Base-by-base conservation (phyloP, 1,139 yeast species). In the Debaryomyces subglobosus region DNA sequence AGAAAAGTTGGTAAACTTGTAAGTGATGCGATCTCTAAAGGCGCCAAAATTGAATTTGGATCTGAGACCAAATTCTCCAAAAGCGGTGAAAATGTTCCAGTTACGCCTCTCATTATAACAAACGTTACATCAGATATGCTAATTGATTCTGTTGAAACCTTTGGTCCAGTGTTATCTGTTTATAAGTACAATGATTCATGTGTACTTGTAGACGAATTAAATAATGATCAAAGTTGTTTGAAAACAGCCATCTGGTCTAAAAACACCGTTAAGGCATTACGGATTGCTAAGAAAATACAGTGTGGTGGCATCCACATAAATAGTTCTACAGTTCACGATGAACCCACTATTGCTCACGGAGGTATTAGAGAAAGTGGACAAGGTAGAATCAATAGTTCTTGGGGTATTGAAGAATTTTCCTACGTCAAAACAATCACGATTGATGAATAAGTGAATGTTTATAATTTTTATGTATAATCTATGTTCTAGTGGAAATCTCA, bases 241-340 rank as follows among this genome's bases (percentile, higher is more conserved):
- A 81, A 84, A 49, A 76, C 81, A 3, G 72, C 86, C 0, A 69
- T 84, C 3, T 83, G 87, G 86, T 71, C 83, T 13, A 46, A 50
- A 50, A 76, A 82, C 58, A 59, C 69, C 13, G 57, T 69, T 27
- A 56, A 56, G 27, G 86, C 78, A 3, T 57, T 75, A 35, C 60
- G 60, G 3, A 39, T 69, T 13, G 81, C 82, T 9, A 60, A 62
- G 44, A 46, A 46, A 21, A 58, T 79, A 8, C 77, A 77, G 39
- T 54, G 65, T 35, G 84, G 84, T 12, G 78, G 80, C 2, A 79
- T 81, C 16, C 85, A 80, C 57, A 73, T 81, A 49, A 81, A 81
- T 55, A 65, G 72, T 10, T 63, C 75, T 24, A 78, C 83, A 1
- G 60, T 81, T 2, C 71, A 65, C 49, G 86, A 81, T 52, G 82